Base-by-base conservation (phyloP, 2,329 filamentous ascomycete species). In the Ascochyta rabiei region DNA sequence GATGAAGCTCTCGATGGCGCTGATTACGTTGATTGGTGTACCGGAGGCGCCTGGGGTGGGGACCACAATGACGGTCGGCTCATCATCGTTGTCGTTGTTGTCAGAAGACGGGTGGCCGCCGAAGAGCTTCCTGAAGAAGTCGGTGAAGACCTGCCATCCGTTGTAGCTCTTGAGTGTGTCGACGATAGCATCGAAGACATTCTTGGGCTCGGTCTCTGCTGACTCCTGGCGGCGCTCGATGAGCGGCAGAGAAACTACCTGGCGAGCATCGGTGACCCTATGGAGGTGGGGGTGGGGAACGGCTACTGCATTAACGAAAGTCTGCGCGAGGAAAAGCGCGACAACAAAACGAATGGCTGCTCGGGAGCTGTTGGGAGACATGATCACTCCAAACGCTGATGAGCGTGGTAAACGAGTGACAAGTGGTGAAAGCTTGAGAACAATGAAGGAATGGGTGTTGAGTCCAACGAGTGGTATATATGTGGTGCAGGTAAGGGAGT, bases 111-210 rank as follows among this genome's bases (percentile, higher is more conserved):
- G 24, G 28, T 39, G 26, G 9, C 37, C 45, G 15, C 50, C 47
- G 45, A 64, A 64, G 0, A 62, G 35, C 19, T 57, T 54, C 28
- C 40, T 54, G 53, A 58, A 55, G 42, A 64, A 59, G 40, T 59
- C 56, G 30, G 47, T 33, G 37, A 62, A 49, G n/a, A 64, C 48
- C 8, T 62, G 45, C 48, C 45, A 62, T 41, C 53, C 59, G 23
- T 49, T 60, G 42, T 55, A 50, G 15, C 43, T 23, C 23, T 50
- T 57, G 3, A 64, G 49, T 8, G 46, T 50, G 33, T 55, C 28
- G 42, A 55, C 30, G 37, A 55, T 38, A 19, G 46, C 52, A 28
- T 55, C 52, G 35, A 55, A 55, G 15, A 55, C 52, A n/a, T 55
- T 55, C 41, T 30, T 44, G 18, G 35, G 15, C 33, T 50, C 46